Percentiles rank a stretch among this genome's conserved stretches.
These are phyloP conservation scores for Globisporangium cystogenes DNA, from an alignment of 352 stramenopile genomes.

Conservation along the genomic window DNA sequence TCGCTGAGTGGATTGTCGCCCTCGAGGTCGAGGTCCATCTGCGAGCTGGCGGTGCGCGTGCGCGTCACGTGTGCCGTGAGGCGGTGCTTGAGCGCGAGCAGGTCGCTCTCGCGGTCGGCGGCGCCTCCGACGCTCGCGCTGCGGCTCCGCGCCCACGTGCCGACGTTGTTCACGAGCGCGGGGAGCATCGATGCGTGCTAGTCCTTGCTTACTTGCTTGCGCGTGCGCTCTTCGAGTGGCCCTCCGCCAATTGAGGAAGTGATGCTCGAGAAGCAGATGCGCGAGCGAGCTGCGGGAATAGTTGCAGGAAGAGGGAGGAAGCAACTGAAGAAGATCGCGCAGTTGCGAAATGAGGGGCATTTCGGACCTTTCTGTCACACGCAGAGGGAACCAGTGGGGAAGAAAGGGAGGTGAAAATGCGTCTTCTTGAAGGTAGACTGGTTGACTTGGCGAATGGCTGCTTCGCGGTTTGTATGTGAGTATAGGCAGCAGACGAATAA, in stretches of 20 bases:
- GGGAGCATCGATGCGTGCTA: slow-evolving; percentile 7
- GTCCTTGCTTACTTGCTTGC: slow-evolving; percentile 3
- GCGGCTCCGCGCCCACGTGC: neutral
- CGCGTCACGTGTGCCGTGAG: slow-evolving; percentile 13
- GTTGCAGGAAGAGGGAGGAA: neutral
- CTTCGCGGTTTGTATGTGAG: neutral
- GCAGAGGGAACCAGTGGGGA: neutral
- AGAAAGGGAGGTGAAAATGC: neutral
- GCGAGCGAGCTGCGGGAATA: neutral
- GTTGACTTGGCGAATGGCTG: neutral
- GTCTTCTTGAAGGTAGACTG: neutral
- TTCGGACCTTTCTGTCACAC: neutral
- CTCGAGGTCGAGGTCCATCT: slow-evolving; percentile 24
- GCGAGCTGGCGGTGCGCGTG: slow-evolving; percentile 37
- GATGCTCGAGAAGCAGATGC: slow-evolving; percentile 1
- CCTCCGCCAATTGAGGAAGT: neutral
- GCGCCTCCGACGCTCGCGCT: slow-evolving; percentile 1
- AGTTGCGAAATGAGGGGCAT: neutral
- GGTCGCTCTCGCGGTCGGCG: slow-evolving; percentile 7
- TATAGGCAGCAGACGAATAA: neutral
- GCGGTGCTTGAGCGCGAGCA: slow-evolving; percentile 10
- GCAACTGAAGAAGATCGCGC: neutral
- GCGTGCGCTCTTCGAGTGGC: neutral
- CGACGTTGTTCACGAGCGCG: slow-evolving; percentile 17
- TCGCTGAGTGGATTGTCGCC: slow-evolving; percentile 30